Evolutionary conservation across 2,329 filamentous ascomycete species (phyloP), one percentile per base, ranked within the genome.

Genomic region (Fusarium sp.): DNA sequence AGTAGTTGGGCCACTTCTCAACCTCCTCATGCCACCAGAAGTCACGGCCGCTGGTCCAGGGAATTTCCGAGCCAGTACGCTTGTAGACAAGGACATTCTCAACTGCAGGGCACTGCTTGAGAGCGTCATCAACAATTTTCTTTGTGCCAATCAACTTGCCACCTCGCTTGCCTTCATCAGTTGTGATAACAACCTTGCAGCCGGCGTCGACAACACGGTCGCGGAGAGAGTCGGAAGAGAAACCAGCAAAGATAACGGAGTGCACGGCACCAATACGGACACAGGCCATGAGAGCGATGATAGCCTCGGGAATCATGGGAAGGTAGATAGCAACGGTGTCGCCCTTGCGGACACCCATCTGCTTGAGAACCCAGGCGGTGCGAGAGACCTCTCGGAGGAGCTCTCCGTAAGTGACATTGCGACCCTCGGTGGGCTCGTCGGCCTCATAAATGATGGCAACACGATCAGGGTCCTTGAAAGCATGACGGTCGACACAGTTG

Each of bases 11-110:
- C 90, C 94, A 98, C 87, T 98, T 98, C 83, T 97, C 94, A 63
- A 96, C 92, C 89, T 98, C 96, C 86, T 98, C 96, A 84, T 98
- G 95, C 96, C 96, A 99, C 96, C 96, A 99, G 81, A 90, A 89
- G 84, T 99, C 96, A 80, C 96, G 92, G 75, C 94, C 95, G 76
- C 90, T 85, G 59, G 94, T 97, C 93, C 93, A 96, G 74, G 96
- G 95, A 26, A 98, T 92, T 60, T 98, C 95, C 55, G 95, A 92
- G 59, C 96, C 96, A 42, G 96, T 99, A 79, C 96, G 93, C 90
- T 97, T 96, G 89, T 92, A 98, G 64, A 99, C 96, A 44, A 99
- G 88, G 78, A 94, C 94, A 83, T 93, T 91, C 47, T 88, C 90
- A 75, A 99, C 93, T 78, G 94, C 92, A 24, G 96, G 96, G 85